Percentiles rank a stretch among this genome's conserved stretches.
Conservation (phyloP, 352 stramenopile genomes). For the Globisporangium perplexum region DNA sequence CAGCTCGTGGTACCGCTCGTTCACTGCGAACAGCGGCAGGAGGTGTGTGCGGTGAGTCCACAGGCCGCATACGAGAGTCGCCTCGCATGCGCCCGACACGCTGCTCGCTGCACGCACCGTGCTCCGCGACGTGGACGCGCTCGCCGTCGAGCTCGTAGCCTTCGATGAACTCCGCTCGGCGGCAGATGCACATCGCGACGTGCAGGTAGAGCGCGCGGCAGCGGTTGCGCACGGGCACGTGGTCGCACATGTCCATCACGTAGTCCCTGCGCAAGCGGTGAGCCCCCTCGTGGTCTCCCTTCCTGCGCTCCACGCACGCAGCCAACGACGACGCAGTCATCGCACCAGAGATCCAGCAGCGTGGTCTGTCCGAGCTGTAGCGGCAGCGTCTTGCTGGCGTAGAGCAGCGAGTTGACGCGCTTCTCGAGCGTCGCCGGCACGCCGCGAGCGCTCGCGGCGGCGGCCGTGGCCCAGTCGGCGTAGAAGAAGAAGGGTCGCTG, state of each 20-base stretch:
- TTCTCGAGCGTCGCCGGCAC: slow-evolving; percentile 30
- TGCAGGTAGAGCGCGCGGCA: slow-evolving; percentile 70
- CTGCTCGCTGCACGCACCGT: slow-evolving; percentile 17
- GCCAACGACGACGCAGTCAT: background rate
- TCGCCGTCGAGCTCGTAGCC: slow-evolving; percentile 56
- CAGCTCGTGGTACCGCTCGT: slow-evolving; percentile 54
- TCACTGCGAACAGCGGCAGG: slow-evolving; percentile 23
- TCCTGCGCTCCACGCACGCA: too few species aligned
- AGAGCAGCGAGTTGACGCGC: slow-evolving; percentile 45
- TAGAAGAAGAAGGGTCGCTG: slow-evolving; percentile 76
- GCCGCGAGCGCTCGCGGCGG: slow-evolving; percentile 14
- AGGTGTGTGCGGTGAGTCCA: background rate
- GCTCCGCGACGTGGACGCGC: slow-evolving; percentile 35
- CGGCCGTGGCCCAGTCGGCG: slow-evolving; percentile 43
- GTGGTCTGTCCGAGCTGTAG: slow-evolving; percentile 59
- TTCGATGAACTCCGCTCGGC: slow-evolving; percentile 75
- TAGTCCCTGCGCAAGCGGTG: slow-evolving; percentile 38
- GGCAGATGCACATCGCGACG: slow-evolving; percentile 59
- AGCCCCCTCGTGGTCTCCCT: background rate
- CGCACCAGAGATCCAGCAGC: slow-evolving; percentile 71
- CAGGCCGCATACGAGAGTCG: too few species aligned
- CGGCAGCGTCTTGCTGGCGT: slow-evolving; percentile 73
- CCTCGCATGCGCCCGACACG: too few species aligned
- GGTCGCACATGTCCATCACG: slow-evolving; percentile 78
- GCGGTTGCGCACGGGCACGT: slow-evolving; percentile 65